Evolutionary conservation across 805 yeast species (phyloP), one percentile per base, ranked within the genome.

Genomic region (Wickerhamiella siamensis): DNA sequence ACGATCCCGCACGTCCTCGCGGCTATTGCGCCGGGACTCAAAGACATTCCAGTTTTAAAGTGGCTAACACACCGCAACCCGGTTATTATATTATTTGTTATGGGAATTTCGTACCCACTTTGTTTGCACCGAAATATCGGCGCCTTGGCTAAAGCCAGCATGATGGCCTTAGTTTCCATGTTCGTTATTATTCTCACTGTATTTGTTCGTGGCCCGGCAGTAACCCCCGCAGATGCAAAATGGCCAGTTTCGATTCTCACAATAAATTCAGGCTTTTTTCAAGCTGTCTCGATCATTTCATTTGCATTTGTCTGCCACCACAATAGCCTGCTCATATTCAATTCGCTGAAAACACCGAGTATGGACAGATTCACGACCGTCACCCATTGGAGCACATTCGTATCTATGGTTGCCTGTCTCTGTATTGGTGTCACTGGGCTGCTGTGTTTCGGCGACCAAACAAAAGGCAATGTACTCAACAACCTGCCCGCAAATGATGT

Each of bases 221-320:
- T 74, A 0, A 35, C 50, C 2, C 58, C 61, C 44, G 58, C 10
- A 40, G 61, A 33, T 63, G 54, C 54, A 1, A 42, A 44, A 17
- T 47, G 52, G 69, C 27, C 67, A 72, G 63, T 31, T 5, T 38
- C 50, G 1, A 33, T 53, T 32, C 51, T 53, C 53, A 63, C 83
- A 4, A 55, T 83, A 39, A 78, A 78, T 47, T 59, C 68, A 10
- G 75, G 76, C 33, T 63, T 87, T 3, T 83, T 87, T 56, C 94
- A 87, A 59, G 95, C 95, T 2, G 75, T 87, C 21, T 79, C 91
- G n/a, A 94, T 87, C 39, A 83, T 87, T 26, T 84, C 95, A 1
- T 87, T 87, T 64, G 97, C 97, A 2, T 70, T 88, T 49, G 96
- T 87, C 3, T 87, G 97, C 56, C 97, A 87, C 56, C 97, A 87